Base-by-base conservation (phyloP, 2,329 filamentous ascomycete species). In the Knufia petricola region DNA sequence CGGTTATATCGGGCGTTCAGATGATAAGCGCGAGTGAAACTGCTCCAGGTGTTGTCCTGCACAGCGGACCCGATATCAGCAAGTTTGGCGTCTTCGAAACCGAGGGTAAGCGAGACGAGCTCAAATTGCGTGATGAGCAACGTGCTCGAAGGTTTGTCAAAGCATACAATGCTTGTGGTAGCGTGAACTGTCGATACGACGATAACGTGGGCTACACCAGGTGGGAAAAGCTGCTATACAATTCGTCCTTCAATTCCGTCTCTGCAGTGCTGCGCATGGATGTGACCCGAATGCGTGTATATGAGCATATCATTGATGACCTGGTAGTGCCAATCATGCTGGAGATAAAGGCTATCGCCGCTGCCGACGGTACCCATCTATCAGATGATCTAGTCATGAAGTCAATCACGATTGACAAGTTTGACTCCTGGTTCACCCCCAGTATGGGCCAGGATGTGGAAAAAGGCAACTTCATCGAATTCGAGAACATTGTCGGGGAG, bases 401-500 rank as follows among this genome's bases (percentile, higher is more conserved):
- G 6, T 6, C 12, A 12, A 28, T 28, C 12, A 28, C 26, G 26
- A 28, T 28, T 6, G 26, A 28, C 12, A 12, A 28, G 6, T 6
- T 71, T 17, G 69, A 71, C 42, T 69, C 68, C 46, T 71, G 68
- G 21, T 65, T 74, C 52, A 65, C 66, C 50, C 77, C 75, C 0
- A 77, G 73, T 55, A 79, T 79, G 76, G 65, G 69, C 13, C 68
- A 71, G 46, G 76, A 79, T 60, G 58, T 71, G 1, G 62, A 67
- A 30, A 77, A 78, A 64, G 67, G 60, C 42, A 32, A 44, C 36
- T 26, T 40, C n/a, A 19, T 76, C 51, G 77, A 80, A 59, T 69
- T 71, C 41, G 75, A 79, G 58, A 76, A 72, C 52, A 68, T 79
- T 30, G 60, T 79, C 3, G 76, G 76, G 1, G 76, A 79, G 62